These are phyloP conservation scores for Periconia sp. DNA, from an alignment of 2,329 filamentous ascomycete genomes.

Conservation along the genomic window DNA sequence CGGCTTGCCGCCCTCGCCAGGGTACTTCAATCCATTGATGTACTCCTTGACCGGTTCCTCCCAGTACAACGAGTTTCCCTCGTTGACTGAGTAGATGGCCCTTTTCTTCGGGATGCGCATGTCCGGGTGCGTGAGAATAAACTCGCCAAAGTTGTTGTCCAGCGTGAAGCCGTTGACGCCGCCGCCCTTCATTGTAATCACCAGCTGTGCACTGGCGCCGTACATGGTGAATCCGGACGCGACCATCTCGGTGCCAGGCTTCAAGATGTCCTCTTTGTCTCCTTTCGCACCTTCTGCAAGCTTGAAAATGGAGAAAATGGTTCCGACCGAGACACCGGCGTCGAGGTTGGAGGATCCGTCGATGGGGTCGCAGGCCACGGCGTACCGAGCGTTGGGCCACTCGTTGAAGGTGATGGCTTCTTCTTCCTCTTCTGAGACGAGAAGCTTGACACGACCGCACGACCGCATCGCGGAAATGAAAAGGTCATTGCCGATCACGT, in stretches of 20 bases:
- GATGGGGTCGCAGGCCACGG: constrained; percentile 95
- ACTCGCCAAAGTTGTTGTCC: constrained; percentile 94
- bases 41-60: constrained; percentile 83
- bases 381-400: constrained; percentile 76
- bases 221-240: constrained; percentile 99
- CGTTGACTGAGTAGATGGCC: constrained; percentile 96
- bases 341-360: constrained; percentile 97
- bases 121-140: constrained; percentile 94
- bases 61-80: constrained; percentile 98
- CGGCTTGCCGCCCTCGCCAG: constrained; percentile 74
- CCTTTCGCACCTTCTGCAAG: constrained; percentile 74
- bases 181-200: constrained; percentile 94
- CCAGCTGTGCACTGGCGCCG: constrained; percentile 91
- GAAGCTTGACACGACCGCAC: constrained; percentile 82
- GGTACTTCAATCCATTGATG: constrained; percentile 85
- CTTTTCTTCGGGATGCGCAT: constrained; percentile 83
- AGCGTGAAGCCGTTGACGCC: constrained; percentile 97
- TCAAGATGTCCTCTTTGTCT: constrained; percentile 81
- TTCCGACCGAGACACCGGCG: constrained; percentile 95
- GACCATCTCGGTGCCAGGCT: constrained; percentile 86
- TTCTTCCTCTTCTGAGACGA: constrained; percentile 98
- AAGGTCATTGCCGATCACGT: constrained; percentile 97
- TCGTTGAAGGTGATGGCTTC: constrained; percentile 84
- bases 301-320: constrained; percentile 94
- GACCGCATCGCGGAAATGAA: constrained; percentile 95